Percentiles rank a stretch among this genome's conserved stretches.
Conservation (phyloP, 495 filamentous ascomycete species). For the Podospora pseudoanserina region DNA sequence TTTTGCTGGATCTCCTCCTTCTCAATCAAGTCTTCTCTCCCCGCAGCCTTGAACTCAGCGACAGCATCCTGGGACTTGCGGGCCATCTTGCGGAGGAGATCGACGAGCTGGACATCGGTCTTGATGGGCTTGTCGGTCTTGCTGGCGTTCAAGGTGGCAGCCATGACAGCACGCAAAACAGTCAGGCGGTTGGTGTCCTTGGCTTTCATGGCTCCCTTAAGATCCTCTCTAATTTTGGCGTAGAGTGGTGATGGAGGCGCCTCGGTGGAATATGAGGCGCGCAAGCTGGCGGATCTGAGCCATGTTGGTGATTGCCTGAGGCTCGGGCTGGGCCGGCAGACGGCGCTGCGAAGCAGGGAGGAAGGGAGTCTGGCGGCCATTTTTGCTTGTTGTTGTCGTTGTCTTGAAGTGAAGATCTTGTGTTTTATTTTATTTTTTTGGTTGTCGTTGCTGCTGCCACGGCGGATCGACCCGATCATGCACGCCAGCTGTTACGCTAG, state of each 20-base stretch:
- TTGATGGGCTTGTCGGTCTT: conserved; percentile 53
- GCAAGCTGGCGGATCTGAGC: conserved; percentile 14
- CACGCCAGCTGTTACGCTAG: not conserved
- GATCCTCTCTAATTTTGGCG: conserved; percentile 49
- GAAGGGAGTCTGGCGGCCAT: conserved; percentile 22
- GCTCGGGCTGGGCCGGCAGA: conserved; percentile 23
- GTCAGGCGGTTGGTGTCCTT: conserved; percentile 54
- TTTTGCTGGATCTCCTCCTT: conserved; percentile 50
- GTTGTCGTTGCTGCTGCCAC: not conserved
- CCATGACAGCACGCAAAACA: conserved; percentile 53
- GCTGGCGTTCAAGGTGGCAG: conserved; percentile 53
- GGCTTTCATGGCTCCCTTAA: conserved; percentile 58
- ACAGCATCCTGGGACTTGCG: conserved; percentile 39
- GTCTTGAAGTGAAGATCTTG: conserved; percentile 1
- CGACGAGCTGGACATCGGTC: conserved; percentile 55
- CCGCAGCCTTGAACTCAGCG: conserved; percentile 47
- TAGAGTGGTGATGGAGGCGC: conserved; percentile 38
- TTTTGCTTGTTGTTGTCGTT: not conserved
- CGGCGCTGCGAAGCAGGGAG: conserved; percentile 15
- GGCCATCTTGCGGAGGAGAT: conserved; percentile 47
- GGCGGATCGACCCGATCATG: conserved; percentile 6
- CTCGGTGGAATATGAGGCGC: conserved; percentile 38
- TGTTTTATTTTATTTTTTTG: not conserved
- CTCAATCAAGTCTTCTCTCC: conserved; percentile 51
- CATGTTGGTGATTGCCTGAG: conserved; percentile 8